These are phyloP conservation scores for Fusarium sp. DNA, from an alignment of 2,329 filamentous ascomycete genomes.

Conservation along the genomic window DNA sequence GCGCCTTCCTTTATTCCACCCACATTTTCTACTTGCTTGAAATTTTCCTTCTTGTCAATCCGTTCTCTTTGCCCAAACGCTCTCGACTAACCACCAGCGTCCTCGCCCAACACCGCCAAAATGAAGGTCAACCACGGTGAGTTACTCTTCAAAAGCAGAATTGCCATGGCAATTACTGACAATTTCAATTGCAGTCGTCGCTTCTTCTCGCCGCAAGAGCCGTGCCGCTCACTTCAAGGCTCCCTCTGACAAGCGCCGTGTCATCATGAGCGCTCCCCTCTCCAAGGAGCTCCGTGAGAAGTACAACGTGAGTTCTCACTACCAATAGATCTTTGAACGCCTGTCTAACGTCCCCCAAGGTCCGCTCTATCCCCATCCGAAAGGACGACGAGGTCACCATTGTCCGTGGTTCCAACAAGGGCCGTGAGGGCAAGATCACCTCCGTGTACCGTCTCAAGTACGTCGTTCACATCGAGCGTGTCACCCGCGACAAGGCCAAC, in stretches of 20 bases:
- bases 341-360: conserved; percentile 59
- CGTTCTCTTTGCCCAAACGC: conserved; percentile 46
- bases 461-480: conserved; percentile 95
- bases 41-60: conserved; percentile 32
- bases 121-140: conserved; percentile 76
- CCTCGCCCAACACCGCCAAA: conserved; percentile 54
- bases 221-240: conserved; percentile 98
- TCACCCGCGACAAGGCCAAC: conserved; percentile 96
- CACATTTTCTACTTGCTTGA: conserved; percentile 32
- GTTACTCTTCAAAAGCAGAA: conserved; percentile 37
- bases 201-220: conserved; percentile 94
- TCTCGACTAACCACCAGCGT: conserved; percentile 42
- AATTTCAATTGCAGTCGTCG: conserved; percentile 57
- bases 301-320: conserved; percentile 81
- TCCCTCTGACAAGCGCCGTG: conserved; percentile 90
- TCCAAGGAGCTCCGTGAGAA: conserved; percentile 98
- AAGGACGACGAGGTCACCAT: conserved; percentile 97
- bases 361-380: conserved; percentile 95
- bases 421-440: conserved; percentile 97
- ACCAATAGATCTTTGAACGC: neutral
- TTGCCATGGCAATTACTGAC: conserved; percentile 12
- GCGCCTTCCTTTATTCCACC: conserved; percentile 45
- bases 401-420: conserved; percentile 94
- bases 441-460: conserved; percentile 99
- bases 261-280: conserved; percentile 96